A percentile compares a stretch with the other conserved stretches of the same genome.
Conservation (phyloP, 2,329 filamentous ascomycete species). For the Neodidymelliopsis sp. region DNA sequence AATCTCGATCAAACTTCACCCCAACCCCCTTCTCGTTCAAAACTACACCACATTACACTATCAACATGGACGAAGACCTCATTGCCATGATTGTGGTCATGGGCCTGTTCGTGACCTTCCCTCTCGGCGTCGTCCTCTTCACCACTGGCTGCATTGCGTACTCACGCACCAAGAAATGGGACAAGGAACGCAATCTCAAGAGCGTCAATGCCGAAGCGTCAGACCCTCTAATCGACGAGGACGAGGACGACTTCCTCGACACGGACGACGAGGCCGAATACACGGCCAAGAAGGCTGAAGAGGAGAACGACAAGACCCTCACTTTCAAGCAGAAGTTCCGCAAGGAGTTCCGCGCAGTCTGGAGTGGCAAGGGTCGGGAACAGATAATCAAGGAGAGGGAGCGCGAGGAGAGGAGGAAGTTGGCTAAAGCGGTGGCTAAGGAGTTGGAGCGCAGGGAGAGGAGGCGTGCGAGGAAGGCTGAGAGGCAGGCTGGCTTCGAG, state of each 20-base stretch:
- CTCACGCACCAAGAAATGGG: conserved; percentile 43
- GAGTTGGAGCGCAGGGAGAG: conserved; percentile 39
- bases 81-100: conserved; percentile 34
- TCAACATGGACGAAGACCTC: conserved; percentile 40
- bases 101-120: conserved; percentile 35
- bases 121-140: conserved; percentile 31
- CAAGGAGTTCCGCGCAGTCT: conserved; percentile 41
- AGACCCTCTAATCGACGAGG: conserved; percentile 26
- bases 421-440: conserved; percentile 42
- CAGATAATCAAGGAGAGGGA: conserved; percentile 39
- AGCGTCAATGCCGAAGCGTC: conserved; percentile 32
- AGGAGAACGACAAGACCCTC: conserved; percentile 34
- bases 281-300: conserved; percentile 40
- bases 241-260: conserved; percentile 39
- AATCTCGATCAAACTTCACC: neutral
- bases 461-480: conserved; percentile 32
- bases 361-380: conserved; percentile 38
- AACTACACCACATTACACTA: neutral
- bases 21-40: neutral
- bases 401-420: conserved; percentile 41
- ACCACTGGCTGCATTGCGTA: conserved; percentile 37
- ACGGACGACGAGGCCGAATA: conserved; percentile 42
- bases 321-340: conserved; percentile 42
- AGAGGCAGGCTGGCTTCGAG: conserved; percentile 24
- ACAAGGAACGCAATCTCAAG: conserved; percentile 37